Evolutionary conservation across 441 rosid species (phyloP).

Genomic region (Erodium texanum): DNA sequence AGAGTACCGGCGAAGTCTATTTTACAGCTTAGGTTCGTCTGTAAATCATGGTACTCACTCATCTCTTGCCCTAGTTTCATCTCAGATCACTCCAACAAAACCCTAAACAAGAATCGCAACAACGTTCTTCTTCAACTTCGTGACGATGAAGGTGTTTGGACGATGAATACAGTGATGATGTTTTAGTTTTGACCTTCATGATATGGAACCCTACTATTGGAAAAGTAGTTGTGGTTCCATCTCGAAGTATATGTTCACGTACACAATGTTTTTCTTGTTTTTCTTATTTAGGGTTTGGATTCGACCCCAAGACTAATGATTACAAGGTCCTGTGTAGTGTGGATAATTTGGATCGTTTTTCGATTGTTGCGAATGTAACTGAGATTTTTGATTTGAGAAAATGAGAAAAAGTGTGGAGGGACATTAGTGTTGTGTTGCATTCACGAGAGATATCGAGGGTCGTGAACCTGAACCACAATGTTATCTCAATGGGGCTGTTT

Average conservation of each 20-base stretch:
- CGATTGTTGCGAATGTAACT: too few species aligned
- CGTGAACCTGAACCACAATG: too few species aligned
- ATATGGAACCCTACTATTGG: conserved; percentile 24
- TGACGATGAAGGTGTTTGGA: too few species aligned
- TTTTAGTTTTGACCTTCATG: neutral
- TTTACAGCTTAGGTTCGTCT: neutral
- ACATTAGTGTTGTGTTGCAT: too few species aligned
- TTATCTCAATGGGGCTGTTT: too few species aligned
- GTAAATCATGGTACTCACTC: neutral
- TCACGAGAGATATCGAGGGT: too few species aligned
- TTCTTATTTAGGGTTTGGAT: conserved; percentile 25
- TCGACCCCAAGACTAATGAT: conserved; percentile 9
- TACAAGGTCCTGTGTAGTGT: conserved; percentile 17
- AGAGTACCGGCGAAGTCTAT: neutral
- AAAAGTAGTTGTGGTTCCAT: conserved; percentile 11
- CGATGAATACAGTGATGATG: neutral
- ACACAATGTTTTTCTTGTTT: too few species aligned
- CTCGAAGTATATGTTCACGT: too few species aligned
- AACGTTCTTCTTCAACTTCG: neutral
- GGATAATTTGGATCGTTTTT: too few species aligned
- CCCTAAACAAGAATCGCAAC: neutral
- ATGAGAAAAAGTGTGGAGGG: conserved; percentile 9
- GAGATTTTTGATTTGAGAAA: conserved; percentile 8
- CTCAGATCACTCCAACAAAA: neutral
- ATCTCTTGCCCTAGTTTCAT: neutral